Evolutionary conservation across 768 basidiomycete genomes (phyloP), one percentile per base, ranked within the genome.

Genomic region (Hericium erinaceus): DNA sequence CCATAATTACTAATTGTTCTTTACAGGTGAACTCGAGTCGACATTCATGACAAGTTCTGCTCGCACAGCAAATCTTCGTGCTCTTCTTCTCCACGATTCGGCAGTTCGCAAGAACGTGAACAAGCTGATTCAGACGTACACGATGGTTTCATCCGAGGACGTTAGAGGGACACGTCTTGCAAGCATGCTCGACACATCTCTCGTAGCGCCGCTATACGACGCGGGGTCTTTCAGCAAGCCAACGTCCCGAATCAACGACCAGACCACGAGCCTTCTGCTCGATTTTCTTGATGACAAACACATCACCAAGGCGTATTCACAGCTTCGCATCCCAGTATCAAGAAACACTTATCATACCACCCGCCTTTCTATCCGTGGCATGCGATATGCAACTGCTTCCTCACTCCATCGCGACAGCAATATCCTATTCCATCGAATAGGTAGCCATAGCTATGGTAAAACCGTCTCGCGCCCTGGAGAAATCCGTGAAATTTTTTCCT

Each of bases 1-100:
- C n/a, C 12, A 16, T 55, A 5, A 12, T 46, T 38, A 7, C 38
- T 33, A 33, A 22, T 22, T 33, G 5, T 33, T 5, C 28, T 33
- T 8, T 33, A 33, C 28, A 66, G 65, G 65, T 13, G 57, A 55
- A 28, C 46, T 58, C 4, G 54, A 60, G 13, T 50, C 39, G 5
- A 60, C 50, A 3, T 58, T 58, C 22, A 60, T 60, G 60, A 24
- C 10, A 44, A 46, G 20, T 16, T 57, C 54, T 33, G 28, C 12
- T 18, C 22, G 3, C 39, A 57, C 40, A 15, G 40, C 20, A 48
- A 54, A 26, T 33, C 28, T 33, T 33, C 28, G 28, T 33, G 28
- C 28, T 4, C 28, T 33, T 8, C 28, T 33, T 8, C 28, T 33
- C 28, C 28, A 33, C 8, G 28, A 33, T 33, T 8, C 28, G 8